Evolutionary conservation across 371 early-diverging fungal species (phyloP), one percentile per base, ranked within the genome.

Genomic region (Mycotypha africana): DNA sequence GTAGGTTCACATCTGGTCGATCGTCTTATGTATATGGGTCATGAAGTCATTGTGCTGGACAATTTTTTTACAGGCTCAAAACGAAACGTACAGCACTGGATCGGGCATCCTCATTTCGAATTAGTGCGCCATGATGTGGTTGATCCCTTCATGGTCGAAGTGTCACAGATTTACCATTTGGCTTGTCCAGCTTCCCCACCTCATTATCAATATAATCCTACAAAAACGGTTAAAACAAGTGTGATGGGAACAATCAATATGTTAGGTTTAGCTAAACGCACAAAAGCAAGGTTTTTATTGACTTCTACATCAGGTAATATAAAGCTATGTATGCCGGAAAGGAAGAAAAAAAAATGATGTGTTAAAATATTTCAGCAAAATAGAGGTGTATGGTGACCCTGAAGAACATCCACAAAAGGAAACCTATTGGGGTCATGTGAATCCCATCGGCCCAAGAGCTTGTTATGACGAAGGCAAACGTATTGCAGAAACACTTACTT

Each of bases 381-480:
- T 25, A 88, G 93, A 92, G 74, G 80, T 92, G 2, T 92, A 92
- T 60, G 93, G 93, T 38, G 91, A 91, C 64, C 93, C 93, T 16
- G 85, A 87, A 57, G 86, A 84, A 56, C 89, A 89, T 65, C 93
- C 93, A 20, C 93, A 92, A 60, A 78, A 78, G 47, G 91, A 91
- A 59, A 79, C 83, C 1, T 91, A 91, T 53, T 90, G 91, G 90
- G 93, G 84, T 11, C 78, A 88, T 67, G 90, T 92, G 24, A 92
- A 92, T 61, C 92, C 90, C 4, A 83, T 82, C 46, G 84, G 84
- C 7, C 90, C 90, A 7, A 70, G 93, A 45, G 91, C 93, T 12
- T 92, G 93, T 55, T 92, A 92, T 63, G 93, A 92, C 49, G 93
- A 92, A 72, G 93, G 91, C 24, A 92, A 92, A 55, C 79, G 93